Evolutionary conservation across 179 eudicot genomes (phyloP).

Genomic region (Beta corolliflora): DNA sequence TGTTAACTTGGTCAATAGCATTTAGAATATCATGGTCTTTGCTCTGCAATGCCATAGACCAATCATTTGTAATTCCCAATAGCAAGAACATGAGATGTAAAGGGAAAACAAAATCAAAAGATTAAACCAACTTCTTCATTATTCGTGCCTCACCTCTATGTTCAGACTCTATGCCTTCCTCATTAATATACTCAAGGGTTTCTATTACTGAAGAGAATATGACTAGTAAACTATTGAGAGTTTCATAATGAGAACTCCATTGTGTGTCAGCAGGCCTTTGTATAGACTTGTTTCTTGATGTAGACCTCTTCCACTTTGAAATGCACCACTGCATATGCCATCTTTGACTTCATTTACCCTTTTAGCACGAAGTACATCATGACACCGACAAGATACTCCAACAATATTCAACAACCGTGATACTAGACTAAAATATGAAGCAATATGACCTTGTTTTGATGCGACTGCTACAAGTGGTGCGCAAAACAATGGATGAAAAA

Average conservation of each 20-base stretch:
- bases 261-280: not conserved
- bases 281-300: constrained; percentile 15
- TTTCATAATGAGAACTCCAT: constrained; percentile 9
- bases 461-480: not conserved
- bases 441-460: not conserved
- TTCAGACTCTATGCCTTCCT: not conserved
- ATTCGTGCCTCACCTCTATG: constrained; percentile 1
- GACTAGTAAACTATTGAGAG: not conserved
- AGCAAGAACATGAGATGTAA: not conserved
- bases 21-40: constrained; percentile 19
- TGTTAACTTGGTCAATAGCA: constrained; percentile 4
- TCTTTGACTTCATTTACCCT: not conserved
- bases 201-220: not conserved
- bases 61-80: constrained; percentile 6
- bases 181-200: not conserved
- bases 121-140: not conserved
- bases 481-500: constrained; percentile 13
- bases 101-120: not conserved
- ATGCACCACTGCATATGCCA: not conserved
- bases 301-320: constrained; percentile 2
- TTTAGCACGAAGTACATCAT: not conserved
- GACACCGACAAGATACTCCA: not conserved
- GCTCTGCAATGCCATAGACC: not conserved
- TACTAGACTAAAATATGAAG: not conserved
- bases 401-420: not conserved